Evolutionary conservation across 805 yeast genomes (phyloP), one percentile per base, ranked within the genome.

Genomic region (Wickerhamiella nectarea): DNA sequence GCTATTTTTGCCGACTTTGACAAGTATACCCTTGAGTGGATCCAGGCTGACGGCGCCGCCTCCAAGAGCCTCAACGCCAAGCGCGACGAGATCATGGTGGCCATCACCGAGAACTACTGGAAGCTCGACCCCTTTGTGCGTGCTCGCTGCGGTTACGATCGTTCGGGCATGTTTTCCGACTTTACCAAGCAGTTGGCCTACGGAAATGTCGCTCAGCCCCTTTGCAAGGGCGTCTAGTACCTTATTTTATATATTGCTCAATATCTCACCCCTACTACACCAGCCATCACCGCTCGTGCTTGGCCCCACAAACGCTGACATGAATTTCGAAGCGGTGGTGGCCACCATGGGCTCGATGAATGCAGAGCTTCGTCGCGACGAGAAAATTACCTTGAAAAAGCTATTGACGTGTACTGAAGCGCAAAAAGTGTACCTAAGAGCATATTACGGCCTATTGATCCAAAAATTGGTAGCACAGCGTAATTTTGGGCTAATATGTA

Each of bases 61-160:
- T 72, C 76, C 44, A 64, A 66, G n/a, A 55, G 61, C 43, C 69
- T 70, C 58, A 60, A 66, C 31, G 79, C 76, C 46, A 44, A 50
- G 44, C 47, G 56, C 44, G 47, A 75, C 14, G 60, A 62, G 28
- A 46, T 80, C 21, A 74, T 78, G 45, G 61, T 61, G 42, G 63
- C 71, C 48, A 56, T 91, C 41, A 65, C 78, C 10, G 63, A 69
- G 25, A 82, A 83, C 57, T 87, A 80, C 63, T 69, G 73, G 56
- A 59, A 65, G 40, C 61, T 83, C 44, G 97, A 91, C 57, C 91
- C 91, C 2, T 86, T 80, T 51, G 61, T 85, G 39, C 77, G 98
- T 61, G 76, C 80, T 36, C 76, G 86, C 50, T 76, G 86, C 35
- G 65, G 77, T 31, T 83, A 75, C 56, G 98, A 91, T 62, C 73